A percentile compares a stretch with the other conserved stretches of the same genome.
These are phyloP conservation scores for Rhizoctonia solani DNA, from an alignment of 1,284 basidiomycete genomes.

Conservation along the genomic window DNA sequence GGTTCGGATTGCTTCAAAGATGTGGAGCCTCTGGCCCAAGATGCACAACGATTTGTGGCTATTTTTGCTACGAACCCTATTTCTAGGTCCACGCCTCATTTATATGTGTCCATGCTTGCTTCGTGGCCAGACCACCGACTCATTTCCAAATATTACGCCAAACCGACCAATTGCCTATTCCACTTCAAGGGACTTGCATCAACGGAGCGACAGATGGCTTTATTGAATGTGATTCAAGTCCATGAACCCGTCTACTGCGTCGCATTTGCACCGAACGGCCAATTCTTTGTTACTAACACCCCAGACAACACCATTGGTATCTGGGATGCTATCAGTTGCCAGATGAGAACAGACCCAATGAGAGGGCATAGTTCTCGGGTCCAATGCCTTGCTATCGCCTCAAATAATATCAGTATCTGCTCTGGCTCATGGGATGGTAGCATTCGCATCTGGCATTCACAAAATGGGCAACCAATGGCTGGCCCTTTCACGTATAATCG, in stretches of 20 bases:
- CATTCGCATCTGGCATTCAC: too few relatives aligned
- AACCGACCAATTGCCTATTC: too few relatives aligned
- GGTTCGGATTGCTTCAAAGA: not conserved
- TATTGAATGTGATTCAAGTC: too few relatives aligned
- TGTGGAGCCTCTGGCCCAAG: not conserved
- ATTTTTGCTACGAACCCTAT: not conserved
- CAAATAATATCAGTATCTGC: conserved; percentile 12
- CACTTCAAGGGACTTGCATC: too few relatives aligned
- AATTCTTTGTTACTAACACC: not conserved
- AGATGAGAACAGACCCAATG: not conserved
- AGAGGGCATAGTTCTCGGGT: not conserved
- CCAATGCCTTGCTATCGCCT: conserved; percentile 12
- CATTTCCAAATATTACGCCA: not conserved
- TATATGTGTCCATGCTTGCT: not conserved
- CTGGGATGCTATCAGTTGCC: not conserved
- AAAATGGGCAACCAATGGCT: too few relatives aligned
- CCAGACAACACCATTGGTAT: not conserved
- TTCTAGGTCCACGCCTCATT: not conserved
- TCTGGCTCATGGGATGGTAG: conserved; percentile 1
- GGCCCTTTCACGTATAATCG: too few relatives aligned
- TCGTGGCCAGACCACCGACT: not conserved
- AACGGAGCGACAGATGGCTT: too few relatives aligned
- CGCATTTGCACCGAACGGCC: conserved; percentile 9
- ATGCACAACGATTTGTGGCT: not conserved
- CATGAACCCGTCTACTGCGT: not conserved